phyloP scores from a whole-genome alignment of 257 asterid species.

The Salvia hispanica region DNA sequence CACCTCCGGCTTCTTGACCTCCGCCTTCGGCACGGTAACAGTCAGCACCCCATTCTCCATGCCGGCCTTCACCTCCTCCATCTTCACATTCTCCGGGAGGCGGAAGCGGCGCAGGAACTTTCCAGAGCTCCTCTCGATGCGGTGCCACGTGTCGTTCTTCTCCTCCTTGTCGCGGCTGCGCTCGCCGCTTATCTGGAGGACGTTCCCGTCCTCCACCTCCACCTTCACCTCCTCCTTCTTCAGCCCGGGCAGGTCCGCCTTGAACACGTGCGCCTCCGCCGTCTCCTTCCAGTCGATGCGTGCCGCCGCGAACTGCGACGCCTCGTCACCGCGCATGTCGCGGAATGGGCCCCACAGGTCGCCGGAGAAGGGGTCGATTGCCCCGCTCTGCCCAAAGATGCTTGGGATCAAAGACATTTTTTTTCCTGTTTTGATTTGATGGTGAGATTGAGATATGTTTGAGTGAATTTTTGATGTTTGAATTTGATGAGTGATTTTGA shows the following conservation, averaged over 20 bases:
- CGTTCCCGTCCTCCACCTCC: conserved; percentile 42
- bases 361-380: conserved; percentile 29
- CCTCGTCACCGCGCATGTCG: conserved; percentile 16
- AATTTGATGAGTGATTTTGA: no score
- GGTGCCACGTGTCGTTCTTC: conserved; percentile 47
- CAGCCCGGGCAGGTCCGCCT: conserved; percentile 43
- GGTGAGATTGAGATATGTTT: no score
- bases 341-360: conserved; percentile 33
- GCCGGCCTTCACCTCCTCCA: conserved; percentile 3
- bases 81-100: conserved; percentile 17
- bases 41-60: conserved; percentile 30
- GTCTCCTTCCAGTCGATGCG: conserved; percentile 40
- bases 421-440: no score
- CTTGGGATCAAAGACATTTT: conserved; percentile 36
- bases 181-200: conserved; percentile 44
- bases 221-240: conserved; percentile 44
- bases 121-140: conserved; percentile 37
- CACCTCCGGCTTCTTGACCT: conserved; percentile 15
- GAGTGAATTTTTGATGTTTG: no score
- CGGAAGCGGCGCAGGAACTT: conserved; percentile 31
- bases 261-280: conserved; percentile 39
- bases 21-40: conserved; percentile 22
- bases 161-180: conserved; percentile 43
- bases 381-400: conserved; percentile 17
- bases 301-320: conserved; percentile 38